Base-by-base conservation (phyloP, 2,329 filamentous ascomycete genomes). In the Paraphoma sp. region DNA sequence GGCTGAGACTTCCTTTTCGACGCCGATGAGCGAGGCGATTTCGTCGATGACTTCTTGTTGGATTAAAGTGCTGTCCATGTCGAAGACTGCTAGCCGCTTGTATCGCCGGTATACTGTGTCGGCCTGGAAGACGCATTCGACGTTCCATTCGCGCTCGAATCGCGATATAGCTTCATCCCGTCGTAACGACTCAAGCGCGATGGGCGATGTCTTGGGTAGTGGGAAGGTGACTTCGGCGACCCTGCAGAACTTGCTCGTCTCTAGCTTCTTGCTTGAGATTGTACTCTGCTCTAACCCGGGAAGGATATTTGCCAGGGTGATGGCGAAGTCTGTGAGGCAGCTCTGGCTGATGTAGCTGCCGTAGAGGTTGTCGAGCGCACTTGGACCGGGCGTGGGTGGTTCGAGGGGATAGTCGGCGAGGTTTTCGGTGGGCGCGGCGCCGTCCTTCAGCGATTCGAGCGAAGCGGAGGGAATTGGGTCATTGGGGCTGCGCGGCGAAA, bases 51-150 rank as follows among this genome's bases (percentile, higher is more conserved):
- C 93, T 80, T 99, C 95, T 76, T 99, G 93, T 51, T 94, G 90
- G 74, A 99, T 98, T 57, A 99, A 85, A 0, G 95, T 99, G 76
- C 90, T 95, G 80, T 99, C 95, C 95, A 99, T 99, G 77, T 99
- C 95, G 72, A 99, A 99, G 31, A 97, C 92, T 3, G 94, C 93
- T 10, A 98, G 83, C 8, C 94, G 87, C 64, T 93, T 93, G 77
- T 96, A 87, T 29, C 89, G 85, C 56, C 92, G 84, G 82, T 89
- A 92, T 31, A 94, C 82, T 30, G 82, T 85, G 71, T 94, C 91
- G 41, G 78, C 78, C 76, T 96, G 91, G 60, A 96, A 82, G 17
- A 91, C 86, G 12, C 94, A 89, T 76, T 96, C 91, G 41, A 95
- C 89, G 70, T 93, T 93, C 91, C 92, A 96, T 75, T 94, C 90